These are phyloP conservation scores for Rhodocollybia butyracea DNA, from an alignment of 768 basidiomycete species.

Conservation along the genomic window DNA sequence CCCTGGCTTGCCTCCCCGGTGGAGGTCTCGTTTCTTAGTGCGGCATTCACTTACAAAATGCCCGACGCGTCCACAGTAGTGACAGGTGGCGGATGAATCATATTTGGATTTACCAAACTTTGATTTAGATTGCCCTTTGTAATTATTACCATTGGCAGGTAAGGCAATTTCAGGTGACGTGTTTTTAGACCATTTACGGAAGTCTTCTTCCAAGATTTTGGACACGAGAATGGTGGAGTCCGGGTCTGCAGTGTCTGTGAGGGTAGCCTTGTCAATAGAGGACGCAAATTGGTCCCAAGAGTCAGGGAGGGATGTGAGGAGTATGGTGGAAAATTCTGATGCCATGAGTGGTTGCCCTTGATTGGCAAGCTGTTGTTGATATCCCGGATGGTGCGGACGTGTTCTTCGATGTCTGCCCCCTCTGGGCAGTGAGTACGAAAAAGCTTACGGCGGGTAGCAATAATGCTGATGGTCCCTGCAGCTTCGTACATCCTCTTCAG, in stretches of 20 bases:
- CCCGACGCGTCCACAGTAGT: too few relatives aligned
- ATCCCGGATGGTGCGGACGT: constrained; percentile 24
- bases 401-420: constrained; percentile 25
- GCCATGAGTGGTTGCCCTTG: constrained; percentile 21
- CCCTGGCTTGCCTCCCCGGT: too few relatives aligned
- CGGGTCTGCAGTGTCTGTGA: background rate
- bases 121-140: background rate
- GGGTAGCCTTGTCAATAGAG: constrained; percentile 4
- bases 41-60: too few relatives aligned
- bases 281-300: constrained; percentile 31
- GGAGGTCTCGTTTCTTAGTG: too few relatives aligned
- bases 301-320: constrained; percentile 29
- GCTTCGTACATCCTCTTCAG: constrained; percentile 26
- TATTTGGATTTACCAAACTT: background rate
- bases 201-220: constrained; percentile 21
- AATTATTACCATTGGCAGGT: background rate
- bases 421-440: constrained; percentile 24
- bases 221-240: constrained; percentile 18
- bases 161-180: background rate
- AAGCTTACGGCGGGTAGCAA: constrained; percentile 22
- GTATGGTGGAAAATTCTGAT: constrained; percentile 25
- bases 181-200: constrained; percentile 11
- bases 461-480: constrained; percentile 23
- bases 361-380: constrained; percentile 18
- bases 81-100: too few relatives aligned